Evolutionary conservation across 2,329 filamentous ascomycete species (phyloP).

Genomic region (Aspergillus sp.): DNA sequence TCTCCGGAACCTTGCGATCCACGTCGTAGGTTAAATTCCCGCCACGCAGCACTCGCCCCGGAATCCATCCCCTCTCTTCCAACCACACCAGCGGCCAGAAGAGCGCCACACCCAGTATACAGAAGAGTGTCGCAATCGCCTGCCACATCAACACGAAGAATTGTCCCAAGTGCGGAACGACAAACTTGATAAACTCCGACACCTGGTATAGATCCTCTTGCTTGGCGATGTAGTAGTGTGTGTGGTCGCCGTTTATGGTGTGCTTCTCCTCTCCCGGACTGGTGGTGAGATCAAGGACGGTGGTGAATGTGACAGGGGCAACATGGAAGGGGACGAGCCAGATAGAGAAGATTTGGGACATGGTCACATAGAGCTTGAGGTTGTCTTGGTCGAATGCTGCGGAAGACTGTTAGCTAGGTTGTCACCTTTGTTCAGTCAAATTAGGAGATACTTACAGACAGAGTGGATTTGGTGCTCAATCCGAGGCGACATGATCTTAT

Average conservation of each 20-base stretch:
- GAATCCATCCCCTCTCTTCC: slow-evolving; percentile 35
- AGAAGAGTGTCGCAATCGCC: slow-evolving; percentile 56
- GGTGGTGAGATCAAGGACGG: slow-evolving; percentile 55
- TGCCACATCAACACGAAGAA: slow-evolving; percentile 56
- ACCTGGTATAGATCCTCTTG: slow-evolving; percentile 80
- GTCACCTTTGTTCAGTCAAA: background rate
- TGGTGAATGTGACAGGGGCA: slow-evolving; percentile 59
- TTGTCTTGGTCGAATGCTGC: slow-evolving; percentile 60
- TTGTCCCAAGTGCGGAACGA: slow-evolving; percentile 53
- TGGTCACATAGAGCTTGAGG: slow-evolving; percentile 62
- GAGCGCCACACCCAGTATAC: slow-evolving; percentile 50
- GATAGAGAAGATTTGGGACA: slow-evolving; percentile 67
- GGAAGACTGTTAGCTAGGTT: slow-evolving; percentile 1
- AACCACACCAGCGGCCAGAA: slow-evolving; percentile 45
- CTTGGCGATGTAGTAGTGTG: slow-evolving; percentile 60
- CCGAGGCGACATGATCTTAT: slow-evolving; percentile 70
- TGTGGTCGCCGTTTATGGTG: slow-evolving; percentile 16
- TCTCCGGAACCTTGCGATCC: slow-evolving; percentile 16
- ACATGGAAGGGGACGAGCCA: slow-evolving; percentile 71
- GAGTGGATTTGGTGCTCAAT: slow-evolving; percentile 61
- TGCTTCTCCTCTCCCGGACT: slow-evolving; percentile 25
- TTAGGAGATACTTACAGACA: slow-evolving; percentile 39
- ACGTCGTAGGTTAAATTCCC: slow-evolving; percentile 20
- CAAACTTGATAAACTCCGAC: slow-evolving; percentile 66
- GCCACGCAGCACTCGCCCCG: slow-evolving; percentile 13